Evolutionary conservation across 2,329 filamentous ascomycete species (phyloP), one percentile per base, ranked within the genome.

Genomic region (Mycogone perniciosa): DNA sequence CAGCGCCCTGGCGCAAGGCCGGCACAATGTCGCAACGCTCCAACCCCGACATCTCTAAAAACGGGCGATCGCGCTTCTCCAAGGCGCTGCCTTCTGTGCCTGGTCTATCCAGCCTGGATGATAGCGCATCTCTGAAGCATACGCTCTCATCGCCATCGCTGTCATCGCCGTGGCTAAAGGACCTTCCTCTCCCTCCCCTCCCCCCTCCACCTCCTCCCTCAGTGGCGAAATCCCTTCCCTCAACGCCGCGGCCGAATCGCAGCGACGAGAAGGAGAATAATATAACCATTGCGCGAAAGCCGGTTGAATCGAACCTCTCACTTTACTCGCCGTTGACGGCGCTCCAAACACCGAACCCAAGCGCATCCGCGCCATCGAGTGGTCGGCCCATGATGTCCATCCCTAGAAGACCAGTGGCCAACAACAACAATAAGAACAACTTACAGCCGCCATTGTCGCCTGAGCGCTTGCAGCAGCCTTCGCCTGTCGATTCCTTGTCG

Each of bases 21-120:
- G 37, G 37, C 31, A 44, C 50, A 11, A 50, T 53, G 51, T 43
- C 38, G 51, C 47, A 29, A n/a, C 37, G 7, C 9, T 46, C 38
- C 27, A 39, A 37, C 33, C 51, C 45, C 29, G 31, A 30, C 31
- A 41, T 50, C 31, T 44, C 51, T 53, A 53, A 53, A 60, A 64
- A 61, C 56, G 75, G 75, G 59, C 67, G 70, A 49, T 81, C 78
- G 58, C 76, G 77, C 63, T 79, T 78, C 66, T 80, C 78, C 61
- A 82, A 82, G 67, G 77, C 76, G 33, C 67, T 82, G 56, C 79
- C 78, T 33, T 68, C 71, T 50, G 74, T 76, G 60, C 76, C 78
- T 48, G 57, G 56, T 48, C 58, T 55, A 48, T 50, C 53, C 44
- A 50, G 59, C 48, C 54, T 57, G 44, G 48, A 54, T 37, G 48